Base-by-base conservation (phyloP, 345 rosid genomes). In the Salix dunnii region DNA sequence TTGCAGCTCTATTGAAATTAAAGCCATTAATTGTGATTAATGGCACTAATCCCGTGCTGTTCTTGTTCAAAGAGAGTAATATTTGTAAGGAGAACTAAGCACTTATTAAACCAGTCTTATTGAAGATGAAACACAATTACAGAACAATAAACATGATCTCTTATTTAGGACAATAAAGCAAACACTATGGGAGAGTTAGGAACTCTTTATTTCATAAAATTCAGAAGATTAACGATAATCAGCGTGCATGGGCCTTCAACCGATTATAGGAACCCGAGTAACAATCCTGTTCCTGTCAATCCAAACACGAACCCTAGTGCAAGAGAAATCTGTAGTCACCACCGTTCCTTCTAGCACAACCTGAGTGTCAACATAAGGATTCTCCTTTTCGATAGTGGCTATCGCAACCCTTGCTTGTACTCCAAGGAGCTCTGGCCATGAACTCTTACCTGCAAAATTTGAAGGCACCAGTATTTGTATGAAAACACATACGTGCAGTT, bases 391-490 rank as follows among this genome's bases (percentile, higher is more conserved):
- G 1, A 81, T 67, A 35, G 31, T 76, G 2, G 67, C 40, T 27
- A 72, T 73, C 25, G 87, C 82, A 0, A 13, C 71, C 42, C 76
- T 74, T 17, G 84, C 81, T 11, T 66, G 55, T 18, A 33, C 28
- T 9, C 84, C 73, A 2, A 86, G 18, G 71, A 86, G 77, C 85
- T 84, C 85, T 25, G 82, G 85, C 85, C 89, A 86, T 46, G 81
- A 85, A 18, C 28, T 68, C 80, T 80, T 85, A 3, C 82, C 82
- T 77, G 62, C 72, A 13, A 27, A 68, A 67, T 67, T 36, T 10
- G 27, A 42, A 9, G 12, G 27, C 28, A 3, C 25, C 4, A 1
- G 23, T 25, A 58, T 58, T 58, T 23, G 25, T n/a, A 25, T 58
- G 11, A 58, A 23, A 58, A 10, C 27, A 58, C 28, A 0, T n/a